These are phyloP conservation scores for Poa annua DNA, from an alignment of 176 grass and related monocot genomes.

Conservation along the genomic window DNA sequence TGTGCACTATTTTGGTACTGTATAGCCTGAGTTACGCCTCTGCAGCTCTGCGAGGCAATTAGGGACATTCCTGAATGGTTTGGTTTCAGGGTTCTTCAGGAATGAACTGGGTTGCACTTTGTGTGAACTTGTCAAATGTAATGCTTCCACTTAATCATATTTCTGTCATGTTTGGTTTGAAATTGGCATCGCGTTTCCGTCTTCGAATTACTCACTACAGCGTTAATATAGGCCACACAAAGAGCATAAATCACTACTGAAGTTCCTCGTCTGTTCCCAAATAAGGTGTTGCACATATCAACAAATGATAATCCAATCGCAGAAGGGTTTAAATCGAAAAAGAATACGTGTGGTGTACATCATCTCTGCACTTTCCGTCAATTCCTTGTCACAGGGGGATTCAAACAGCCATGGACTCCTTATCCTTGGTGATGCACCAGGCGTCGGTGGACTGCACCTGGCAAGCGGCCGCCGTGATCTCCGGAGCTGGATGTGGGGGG, in stretches of 20 bases:
- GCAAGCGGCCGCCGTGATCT: slow-evolving; percentile 7
- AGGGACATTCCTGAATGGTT: slow-evolving; percentile 48
- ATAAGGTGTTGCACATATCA: background rate
- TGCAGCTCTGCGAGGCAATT: slow-evolving; percentile 41
- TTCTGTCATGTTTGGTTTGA: background rate
- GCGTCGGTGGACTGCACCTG: slow-evolving; percentile 37
- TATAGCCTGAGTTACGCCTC: slow-evolving; percentile 43
- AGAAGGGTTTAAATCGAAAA: background rate
- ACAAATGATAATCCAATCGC: background rate
- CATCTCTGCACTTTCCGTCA: background rate
- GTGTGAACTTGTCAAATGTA: slow-evolving; percentile 9
- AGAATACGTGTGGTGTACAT: background rate
- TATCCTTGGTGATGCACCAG: slow-evolving; percentile 45
- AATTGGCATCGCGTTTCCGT: background rate
- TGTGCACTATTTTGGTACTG: slow-evolving; percentile 52
- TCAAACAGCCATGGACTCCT: slow-evolving; percentile 51
- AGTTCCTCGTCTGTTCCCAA: too few relatives aligned
- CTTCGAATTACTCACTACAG: too few relatives aligned
- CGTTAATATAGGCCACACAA: too few relatives aligned
- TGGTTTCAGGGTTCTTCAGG: slow-evolving; percentile 48
- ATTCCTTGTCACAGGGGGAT: background rate
- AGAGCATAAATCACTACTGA: too few relatives aligned
- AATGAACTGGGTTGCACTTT: slow-evolving; percentile 41
- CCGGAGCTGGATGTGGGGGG: slow-evolving; percentile 1
- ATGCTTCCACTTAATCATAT: slow-evolving; percentile 7